Evolutionary conservation across 495 filamentous ascomycete species (phyloP).

Genomic region (Hyaloscypha finlandica): DNA sequence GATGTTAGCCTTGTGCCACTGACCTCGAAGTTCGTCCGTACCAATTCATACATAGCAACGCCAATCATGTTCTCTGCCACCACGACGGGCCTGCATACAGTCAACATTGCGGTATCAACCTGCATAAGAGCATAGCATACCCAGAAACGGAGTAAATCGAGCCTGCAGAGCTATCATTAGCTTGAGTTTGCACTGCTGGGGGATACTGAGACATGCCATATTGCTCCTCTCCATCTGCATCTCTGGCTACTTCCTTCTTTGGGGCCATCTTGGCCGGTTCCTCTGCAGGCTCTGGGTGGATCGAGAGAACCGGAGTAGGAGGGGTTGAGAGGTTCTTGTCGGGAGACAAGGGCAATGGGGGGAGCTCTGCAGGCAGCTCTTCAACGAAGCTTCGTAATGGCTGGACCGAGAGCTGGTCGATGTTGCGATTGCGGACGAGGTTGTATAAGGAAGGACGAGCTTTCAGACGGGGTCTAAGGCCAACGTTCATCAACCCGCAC

Average conservation of each 20-base stretch:
- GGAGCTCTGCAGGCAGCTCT: conserved; percentile 23
- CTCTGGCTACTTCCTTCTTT: conserved; percentile 24
- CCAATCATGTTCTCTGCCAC: conserved; percentile 98
- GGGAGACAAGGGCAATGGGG: conserved; percentile 26
- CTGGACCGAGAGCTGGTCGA: conserved; percentile 34
- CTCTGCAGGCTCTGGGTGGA: conserved; percentile 2
- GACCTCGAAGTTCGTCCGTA: conserved; percentile 39
- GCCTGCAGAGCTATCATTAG: conserved; percentile 44
- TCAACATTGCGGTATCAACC: conserved; percentile 29
- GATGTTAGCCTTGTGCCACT: conserved; percentile 3
- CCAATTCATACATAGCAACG: conserved; percentile 99
- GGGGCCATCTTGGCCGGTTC: conserved; percentile 26
- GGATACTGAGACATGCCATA: conserved; percentile 27
- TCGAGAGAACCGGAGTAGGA: conserved; percentile 6
- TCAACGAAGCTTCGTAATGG: conserved; percentile 12
- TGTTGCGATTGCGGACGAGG: conserved; percentile 50
- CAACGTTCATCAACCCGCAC: conserved; percentile 42
- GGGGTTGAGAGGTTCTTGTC: conserved; percentile 8
- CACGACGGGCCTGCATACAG: conserved; percentile 76
- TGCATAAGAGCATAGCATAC: conserved; percentile 43
- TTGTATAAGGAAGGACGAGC: conserved; percentile 64
- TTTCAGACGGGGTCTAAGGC: conserved; percentile 58
- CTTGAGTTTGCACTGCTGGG: conserved; percentile 21
- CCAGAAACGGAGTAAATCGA: conserved; percentile 83
- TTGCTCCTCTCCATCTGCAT: conserved; percentile 35